phyloP scores from a whole-genome alignment of 805 yeast species.

The Candida glaebosa region DNA sequence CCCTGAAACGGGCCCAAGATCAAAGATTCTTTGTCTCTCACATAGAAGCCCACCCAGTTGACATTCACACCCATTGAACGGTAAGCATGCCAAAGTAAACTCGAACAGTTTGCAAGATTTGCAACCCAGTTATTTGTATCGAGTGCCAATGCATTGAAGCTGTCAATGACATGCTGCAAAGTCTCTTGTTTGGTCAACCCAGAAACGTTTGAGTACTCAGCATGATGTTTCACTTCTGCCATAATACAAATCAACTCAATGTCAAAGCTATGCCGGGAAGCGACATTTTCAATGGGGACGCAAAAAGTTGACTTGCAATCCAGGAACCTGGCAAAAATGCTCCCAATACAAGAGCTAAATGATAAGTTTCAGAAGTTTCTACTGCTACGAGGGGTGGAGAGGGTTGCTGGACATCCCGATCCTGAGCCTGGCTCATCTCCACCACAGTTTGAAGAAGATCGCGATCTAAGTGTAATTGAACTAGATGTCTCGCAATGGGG shows the following conservation, averaged over 20 bases:
- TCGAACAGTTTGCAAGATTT: constrained; percentile 81
- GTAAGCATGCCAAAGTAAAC: constrained; percentile 86
- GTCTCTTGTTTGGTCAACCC: constrained; percentile 46
- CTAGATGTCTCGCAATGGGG: background rate
- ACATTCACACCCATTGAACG: constrained; percentile 54
- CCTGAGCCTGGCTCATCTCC: background rate
- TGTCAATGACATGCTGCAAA: constrained; percentile 52
- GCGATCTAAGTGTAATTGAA: background rate
- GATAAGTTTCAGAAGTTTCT: constrained; percentile 5
- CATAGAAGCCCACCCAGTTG: constrained; percentile 95
- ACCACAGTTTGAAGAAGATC: background rate
- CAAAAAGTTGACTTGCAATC: background rate
- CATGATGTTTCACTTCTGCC: constrained; percentile 47
- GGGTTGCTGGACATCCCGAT: constrained; percentile 2
- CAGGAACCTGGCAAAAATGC: background rate
- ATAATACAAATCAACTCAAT: constrained; percentile 4
- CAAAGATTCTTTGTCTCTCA: constrained; percentile 47
- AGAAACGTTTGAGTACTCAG: constrained; percentile 63
- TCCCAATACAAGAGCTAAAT: background rate
- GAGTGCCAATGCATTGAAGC: constrained; percentile 61
- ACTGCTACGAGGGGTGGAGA: constrained; percentile 9
- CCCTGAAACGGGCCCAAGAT: constrained; percentile 94
- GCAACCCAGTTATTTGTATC: constrained; percentile 83
- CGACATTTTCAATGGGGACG: background rate
- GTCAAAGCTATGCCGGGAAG: background rate